A percentile compares a stretch with the other conserved stretches of the same genome.
Evolutionary conservation across 2,329 filamentous ascomycete species (phyloP).

Genomic region (Endoconidiophora polonica): DNA sequence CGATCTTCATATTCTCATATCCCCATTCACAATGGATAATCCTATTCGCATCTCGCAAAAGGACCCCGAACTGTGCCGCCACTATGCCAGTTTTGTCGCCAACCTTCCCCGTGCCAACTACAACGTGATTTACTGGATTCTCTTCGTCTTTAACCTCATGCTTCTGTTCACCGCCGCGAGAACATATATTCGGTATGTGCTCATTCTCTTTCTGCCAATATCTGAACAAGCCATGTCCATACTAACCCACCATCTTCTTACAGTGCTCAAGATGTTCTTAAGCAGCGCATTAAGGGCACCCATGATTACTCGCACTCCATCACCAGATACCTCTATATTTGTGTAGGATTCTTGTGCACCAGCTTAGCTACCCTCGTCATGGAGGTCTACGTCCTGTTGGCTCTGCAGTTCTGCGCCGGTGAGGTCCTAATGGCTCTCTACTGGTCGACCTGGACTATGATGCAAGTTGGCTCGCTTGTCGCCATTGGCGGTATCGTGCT

Average conservation of each 20-base stretch:
- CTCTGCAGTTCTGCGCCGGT: conserved; percentile 41
- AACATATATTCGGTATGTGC: conserved; percentile 24
- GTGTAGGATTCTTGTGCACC: conserved; percentile 26
- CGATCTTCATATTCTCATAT: not conserved
- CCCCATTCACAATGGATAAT: not conserved
- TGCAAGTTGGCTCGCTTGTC: conserved; percentile 40
- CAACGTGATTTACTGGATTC: conserved; percentile 29
- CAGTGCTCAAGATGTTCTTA: conserved; percentile 23
- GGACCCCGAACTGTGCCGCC: conserved; percentile 20
- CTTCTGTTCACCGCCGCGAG: conserved; percentile 29
- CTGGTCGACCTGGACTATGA: conserved; percentile 45
- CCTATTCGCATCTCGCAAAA: conserved; percentile 10
- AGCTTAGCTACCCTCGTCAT: conserved; percentile 32
- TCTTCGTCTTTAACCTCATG: conserved; percentile 28
- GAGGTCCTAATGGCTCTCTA: conserved; percentile 43
- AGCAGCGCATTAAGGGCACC: conserved; percentile 21
- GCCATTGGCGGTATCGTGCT: conserved; percentile 41
- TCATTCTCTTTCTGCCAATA: not conserved
- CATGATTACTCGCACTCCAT: conserved; percentile 22
- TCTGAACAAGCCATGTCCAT: not conserved
- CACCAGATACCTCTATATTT: conserved; percentile 27
- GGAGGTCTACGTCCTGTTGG: conserved; percentile 36
- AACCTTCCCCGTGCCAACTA: conserved; percentile 27
- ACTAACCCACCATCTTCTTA: not conserved
- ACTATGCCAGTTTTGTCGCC: conserved; percentile 29